Evolutionary conservation across 345 rosid genomes (phyloP).

Genomic region (Durio zibethinus): DNA sequence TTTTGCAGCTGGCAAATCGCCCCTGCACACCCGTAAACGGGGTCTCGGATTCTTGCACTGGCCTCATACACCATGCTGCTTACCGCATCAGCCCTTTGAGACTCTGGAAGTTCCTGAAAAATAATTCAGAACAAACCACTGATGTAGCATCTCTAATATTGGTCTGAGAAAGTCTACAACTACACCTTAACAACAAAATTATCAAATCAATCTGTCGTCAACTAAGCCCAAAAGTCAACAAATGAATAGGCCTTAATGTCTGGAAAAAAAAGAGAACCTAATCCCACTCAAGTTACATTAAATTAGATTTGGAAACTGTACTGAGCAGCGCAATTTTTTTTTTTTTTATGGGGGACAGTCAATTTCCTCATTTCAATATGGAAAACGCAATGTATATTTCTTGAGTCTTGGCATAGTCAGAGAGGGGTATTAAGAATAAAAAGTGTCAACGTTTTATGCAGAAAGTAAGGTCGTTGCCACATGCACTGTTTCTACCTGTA

Average conservation of each 20-base stretch:
- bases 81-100: constrained; percentile 84
- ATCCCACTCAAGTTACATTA: background rate
- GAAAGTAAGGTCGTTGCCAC: background rate
- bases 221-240: background rate
- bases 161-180: background rate
- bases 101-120: constrained; percentile 72
- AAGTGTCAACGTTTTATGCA: constrained; percentile 8
- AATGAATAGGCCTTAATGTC: background rate
- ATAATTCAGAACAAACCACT: background rate
- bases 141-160: background rate
- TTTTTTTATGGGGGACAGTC: background rate
- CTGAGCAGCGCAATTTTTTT: background rate
- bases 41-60: constrained; percentile 78
- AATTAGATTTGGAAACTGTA: background rate
- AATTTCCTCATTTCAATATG: background rate
- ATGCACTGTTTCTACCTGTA: background rate
- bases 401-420: background rate
- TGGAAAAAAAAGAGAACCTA: background rate
- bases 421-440: background rate
- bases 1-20: constrained; percentile 80
- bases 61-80: constrained; percentile 98
- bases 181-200: background rate
- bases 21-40: constrained; percentile 91
- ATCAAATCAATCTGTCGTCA: constrained; percentile 3
- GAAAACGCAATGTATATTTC: background rate